Evolutionary conservation across 1,139 yeast species (phyloP), one percentile per base, ranked within the genome.

Genomic region (Magnusiomyces paraingens): DNA sequence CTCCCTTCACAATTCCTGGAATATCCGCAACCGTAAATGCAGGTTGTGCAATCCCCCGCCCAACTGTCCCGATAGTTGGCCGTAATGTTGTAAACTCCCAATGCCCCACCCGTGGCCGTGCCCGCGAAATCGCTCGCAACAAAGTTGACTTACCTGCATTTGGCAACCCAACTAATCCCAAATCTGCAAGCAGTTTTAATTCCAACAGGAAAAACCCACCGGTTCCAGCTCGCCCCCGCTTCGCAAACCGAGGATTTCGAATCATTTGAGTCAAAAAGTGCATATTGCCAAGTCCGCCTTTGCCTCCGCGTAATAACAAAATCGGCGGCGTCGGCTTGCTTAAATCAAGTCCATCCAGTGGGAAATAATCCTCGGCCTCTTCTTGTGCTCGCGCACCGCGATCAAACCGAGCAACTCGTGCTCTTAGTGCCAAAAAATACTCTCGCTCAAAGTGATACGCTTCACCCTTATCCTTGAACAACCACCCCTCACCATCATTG

Each of bases 81-180:
- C 84, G 89, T 55, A 93, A 72, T 0, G 99, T 93, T 0, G 99
- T 93, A 66, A 93, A 93, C 66, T 87, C 95, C 97, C 98, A 93
- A 68, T 90, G 95, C 0, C 98, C 99, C 12, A 93, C 89, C 56
- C 90, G 74, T 1, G 99, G 98, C 56, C 84, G 77, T 0, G 99
- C 98, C 55, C 82, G 79, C 0, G 96, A 88, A 20, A 93, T 89
- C n/a, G 95, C 91, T 54, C 95, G 73, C 50, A 93, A 70, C 36
- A 93, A 74, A 0, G 97, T 89, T 1, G 96, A 88, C 67, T 93
- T 93, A 1, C 99, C 99, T 3, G 98, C 97, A 68, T 93, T 93
- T 0, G 99, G 99, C 29, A 93, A 73, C 0, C 99, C 99, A 21
- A 93, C 96, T 11, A 93, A 74, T 0, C 98, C 99, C 57, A 93